Evolutionary conservation across 306 rosid species (phyloP), one percentile per base, ranked within the genome.

Genomic region (Quercus ilex): DNA sequence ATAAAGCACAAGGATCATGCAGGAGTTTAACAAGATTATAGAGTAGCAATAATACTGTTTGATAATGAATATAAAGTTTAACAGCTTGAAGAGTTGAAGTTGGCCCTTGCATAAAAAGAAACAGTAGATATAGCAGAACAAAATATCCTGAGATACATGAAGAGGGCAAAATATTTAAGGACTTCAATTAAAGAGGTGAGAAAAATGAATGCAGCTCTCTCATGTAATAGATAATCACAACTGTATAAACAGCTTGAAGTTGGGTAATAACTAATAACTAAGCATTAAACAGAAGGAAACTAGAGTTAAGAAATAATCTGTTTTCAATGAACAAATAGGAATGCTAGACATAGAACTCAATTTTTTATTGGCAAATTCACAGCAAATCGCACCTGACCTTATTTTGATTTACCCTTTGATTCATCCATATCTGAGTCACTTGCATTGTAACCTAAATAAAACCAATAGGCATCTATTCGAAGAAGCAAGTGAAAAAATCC

Each of bases 391-490:
- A 74, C 14, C 60, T 18, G 80, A 60, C 62, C 52, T 89, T 73
- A 80, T 81, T 84, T 84, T 17, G 76, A 74, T 15, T 83, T 79
- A 57, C 58, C 77, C 81, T 85, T 81, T 52, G 5, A 12, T 43
- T 89, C 91, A 51, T 87, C 88, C 15, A 93, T 87, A 77, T 92
- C 88, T 0, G 98, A 94, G 73, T 94, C 96, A 73, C 97, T 94
- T 65, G 87, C 97, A 11, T 86, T 79, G 69, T 94, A 94, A 78
- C 94, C 96, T 92, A 79, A 60, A 23, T 75, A 58, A 73, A 64
- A 87, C 41, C 74, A 15, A 55, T 15, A 41, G 5, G 43, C 9
- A 67, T 28, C 75, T 71, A 52, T 68, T 59, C 75, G 52, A 53
- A 74, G 49, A 82, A 6, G 49, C 41, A 81, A 80, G 70, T 38